These are phyloP conservation scores for Pleurotus cornucopiae DNA, from an alignment of 768 basidiomycete species.

Conservation along the genomic window DNA sequence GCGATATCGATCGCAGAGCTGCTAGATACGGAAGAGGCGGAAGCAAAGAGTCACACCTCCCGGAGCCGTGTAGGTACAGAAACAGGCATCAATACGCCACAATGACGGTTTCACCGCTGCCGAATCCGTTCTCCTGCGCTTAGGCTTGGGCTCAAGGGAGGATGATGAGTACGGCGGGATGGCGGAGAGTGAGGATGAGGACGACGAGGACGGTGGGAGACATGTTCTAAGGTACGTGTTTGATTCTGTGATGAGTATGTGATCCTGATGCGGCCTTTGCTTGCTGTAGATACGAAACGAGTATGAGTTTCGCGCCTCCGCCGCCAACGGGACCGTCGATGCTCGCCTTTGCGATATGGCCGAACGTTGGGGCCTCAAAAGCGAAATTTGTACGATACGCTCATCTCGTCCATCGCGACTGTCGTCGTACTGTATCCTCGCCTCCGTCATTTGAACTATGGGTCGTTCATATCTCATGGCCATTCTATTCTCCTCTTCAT, in stretches of 20 bases:
- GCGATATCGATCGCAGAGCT: constrained; percentile 12
- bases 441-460: too few species aligned
- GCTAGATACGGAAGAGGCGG: constrained; percentile 7
- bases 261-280: neutral
- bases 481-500: too few species aligned
- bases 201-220: constrained; percentile 15
- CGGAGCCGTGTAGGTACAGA: too few species aligned
- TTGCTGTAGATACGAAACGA: constrained; percentile 22
- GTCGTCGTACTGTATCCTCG: neutral
- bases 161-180: constrained; percentile 10
- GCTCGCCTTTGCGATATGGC: too few species aligned
- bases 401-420: neutral
- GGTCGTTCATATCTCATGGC: too few species aligned
- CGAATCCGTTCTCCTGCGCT: constrained; percentile 9
- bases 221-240: constrained; percentile 29
- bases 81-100: neutral
- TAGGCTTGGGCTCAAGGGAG: neutral
- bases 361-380: neutral
- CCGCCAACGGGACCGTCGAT: neutral
- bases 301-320: neutral
- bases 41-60: too few species aligned
- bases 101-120: neutral
- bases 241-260: neutral
- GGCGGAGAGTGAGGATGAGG: constrained; percentile 13
- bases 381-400: neutral